Evolutionary conservation across 75 land plant genomes (phyloP).

Genomic region (Gnetum montanum): DNA sequence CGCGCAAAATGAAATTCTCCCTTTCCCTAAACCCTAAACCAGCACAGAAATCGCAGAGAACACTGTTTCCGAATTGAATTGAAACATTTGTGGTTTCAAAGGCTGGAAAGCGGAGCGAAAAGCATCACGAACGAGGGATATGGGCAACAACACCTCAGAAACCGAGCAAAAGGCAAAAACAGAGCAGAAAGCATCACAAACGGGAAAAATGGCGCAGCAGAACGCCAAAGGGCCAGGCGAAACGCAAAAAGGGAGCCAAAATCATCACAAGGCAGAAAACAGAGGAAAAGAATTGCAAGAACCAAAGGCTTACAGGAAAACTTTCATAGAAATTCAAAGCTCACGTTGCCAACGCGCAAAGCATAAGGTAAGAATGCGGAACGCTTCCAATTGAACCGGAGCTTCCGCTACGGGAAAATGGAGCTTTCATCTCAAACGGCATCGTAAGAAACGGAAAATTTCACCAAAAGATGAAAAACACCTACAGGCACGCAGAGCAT

Average conservation of each 20-base stretch:
- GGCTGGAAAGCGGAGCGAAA: neutral
- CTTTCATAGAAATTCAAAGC: neutral
- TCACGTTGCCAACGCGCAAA: neutral
- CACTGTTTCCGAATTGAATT: neutral
- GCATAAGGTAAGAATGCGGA: neutral
- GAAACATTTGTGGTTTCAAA: neutral
- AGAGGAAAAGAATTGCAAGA: neutral
- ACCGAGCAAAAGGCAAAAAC: too few relatives aligned
- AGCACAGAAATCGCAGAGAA: neutral
- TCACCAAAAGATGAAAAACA: neutral
- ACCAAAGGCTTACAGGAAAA: neutral
- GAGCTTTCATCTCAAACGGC: neutral
- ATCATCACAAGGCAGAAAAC: neutral
- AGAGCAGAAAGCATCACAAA: neutral
- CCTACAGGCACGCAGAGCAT: conserved; percentile 33
- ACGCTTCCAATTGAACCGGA: neutral
- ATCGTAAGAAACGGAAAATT: neutral
- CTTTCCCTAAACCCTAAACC: neutral
- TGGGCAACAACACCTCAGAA: too few relatives aligned
- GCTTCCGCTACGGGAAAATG: neutral
- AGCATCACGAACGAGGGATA: too few relatives aligned
- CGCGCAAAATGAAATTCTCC: too few relatives aligned
- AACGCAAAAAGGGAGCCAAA: neutral
- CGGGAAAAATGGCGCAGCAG: too few relatives aligned
- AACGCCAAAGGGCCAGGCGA: neutral